Base-by-base conservation (phyloP, 352 stramenopile species). In the Globisporangium alternatum region DNA sequence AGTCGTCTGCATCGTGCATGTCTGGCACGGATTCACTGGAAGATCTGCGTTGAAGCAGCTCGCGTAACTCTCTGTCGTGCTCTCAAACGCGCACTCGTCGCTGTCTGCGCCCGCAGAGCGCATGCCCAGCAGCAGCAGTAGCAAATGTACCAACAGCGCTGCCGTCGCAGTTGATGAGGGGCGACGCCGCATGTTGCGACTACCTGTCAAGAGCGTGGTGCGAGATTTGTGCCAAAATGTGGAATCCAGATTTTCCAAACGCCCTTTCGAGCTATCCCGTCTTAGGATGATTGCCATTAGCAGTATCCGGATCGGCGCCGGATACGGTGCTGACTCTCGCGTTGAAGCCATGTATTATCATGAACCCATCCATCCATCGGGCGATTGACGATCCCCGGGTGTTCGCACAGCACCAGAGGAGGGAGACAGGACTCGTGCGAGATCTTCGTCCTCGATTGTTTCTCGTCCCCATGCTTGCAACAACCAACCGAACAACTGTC, bases 21-120 rank as follows among this genome's bases (percentile, higher is more conserved):
- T 3, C 2, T 47, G 21, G 35, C 64, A 64, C 22, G 56, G 39
- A 41, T 56, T 33, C 12, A 1, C 47, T 7, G 17, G 25, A 13
- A 19, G 9, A n/a, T 31, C 35, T 17, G 15, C 53, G 25, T 48
- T 37, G 48, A 58, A 64, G 56, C 64, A 69, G 48, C 25, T 69
- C 37, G 28, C 7, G 33, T 35, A 41, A 22, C 39, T 55, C 60
- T 55, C 28, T 0, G 35, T 10, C 31, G 31, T 37, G 60, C 51
- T 66, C 37, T 66, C 60, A 17, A 60, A 28, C 41, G 30, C 60
- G 22, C 60, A 66, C 37, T 66, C 52, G 4, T 15, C 9, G 35
- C 37, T 57, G 21, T 15, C 28, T 7, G 8, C 35, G 1, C 12
- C 3, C 30, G 39, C 31, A 22, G 31, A 21, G 22, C 41, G 15